These are phyloP conservation scores for Vitis hybrid DNA, from an alignment of 177 flowering plant genomes.

Conservation along the genomic window DNA sequence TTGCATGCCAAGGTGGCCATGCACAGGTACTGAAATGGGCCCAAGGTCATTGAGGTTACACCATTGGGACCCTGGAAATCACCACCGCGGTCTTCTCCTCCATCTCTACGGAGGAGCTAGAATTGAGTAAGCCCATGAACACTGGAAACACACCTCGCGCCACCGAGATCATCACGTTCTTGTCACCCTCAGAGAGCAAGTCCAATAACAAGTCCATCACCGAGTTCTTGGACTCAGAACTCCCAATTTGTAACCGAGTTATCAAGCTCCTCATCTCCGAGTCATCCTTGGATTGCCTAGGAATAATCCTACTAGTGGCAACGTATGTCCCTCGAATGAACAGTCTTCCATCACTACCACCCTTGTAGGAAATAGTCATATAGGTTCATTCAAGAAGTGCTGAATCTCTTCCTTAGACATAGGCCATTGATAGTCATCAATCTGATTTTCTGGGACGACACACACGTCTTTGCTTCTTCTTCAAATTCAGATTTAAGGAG, in stretches of 20 bases:
- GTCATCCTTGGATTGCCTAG: too few relatives aligned
- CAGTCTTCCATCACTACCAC: too few relatives aligned
- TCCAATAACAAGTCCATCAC: constrained; percentile 63
- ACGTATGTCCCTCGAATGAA: background rate
- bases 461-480: too few relatives aligned
- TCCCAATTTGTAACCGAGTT: constrained; percentile 82
- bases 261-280: constrained; percentile 43
- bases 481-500: too few relatives aligned
- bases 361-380: too few relatives aligned
- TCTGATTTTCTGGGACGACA: too few relatives aligned
- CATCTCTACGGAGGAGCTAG: constrained; percentile 44
- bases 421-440: too few relatives aligned
- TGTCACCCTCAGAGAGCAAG: constrained; percentile 69
- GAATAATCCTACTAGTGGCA: too few relatives aligned
- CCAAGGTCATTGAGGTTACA: constrained; percentile 26
- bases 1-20: too few relatives aligned
- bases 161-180: constrained; percentile 79
- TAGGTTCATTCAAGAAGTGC: too few relatives aligned
- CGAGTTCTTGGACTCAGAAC: constrained; percentile 51
- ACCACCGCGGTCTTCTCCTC: constrained; percentile 72
- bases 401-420: too few relatives aligned
- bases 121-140: constrained; percentile 64
- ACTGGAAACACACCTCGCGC: constrained; percentile 83
- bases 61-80: constrained; percentile 70
- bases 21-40: too few relatives aligned